Evolutionary conservation across 306 rosid genomes (phyloP), one percentile per base, ranked within the genome.

Genomic region (Malus orientalis): DNA sequence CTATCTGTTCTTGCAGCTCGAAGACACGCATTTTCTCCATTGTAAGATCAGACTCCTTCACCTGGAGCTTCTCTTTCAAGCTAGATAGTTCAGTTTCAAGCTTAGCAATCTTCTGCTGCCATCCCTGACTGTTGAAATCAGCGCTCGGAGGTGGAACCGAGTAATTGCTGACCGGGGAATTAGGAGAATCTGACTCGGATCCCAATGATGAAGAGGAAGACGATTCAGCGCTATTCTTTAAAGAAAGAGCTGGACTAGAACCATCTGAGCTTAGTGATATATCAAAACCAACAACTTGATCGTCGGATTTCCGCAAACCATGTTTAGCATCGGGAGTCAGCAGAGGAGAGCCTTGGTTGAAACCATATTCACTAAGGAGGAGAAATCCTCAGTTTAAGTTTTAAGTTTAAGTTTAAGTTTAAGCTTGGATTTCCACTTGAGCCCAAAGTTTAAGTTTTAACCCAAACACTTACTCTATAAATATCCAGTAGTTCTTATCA

Each of bases 241-340:
- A 11, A 79, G 90, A 84, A 74, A 75, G 84, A 79, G 63, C 79
- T 55, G 91, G 84, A 84, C 87, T 83, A 74, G 84, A 85, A 71
- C 84, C 82, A 14, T 80, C 89, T 11, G 91, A 87, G 75, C 81
- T 86, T 53, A 79, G 84, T 40, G 90, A 84, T 22, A 86, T 72
- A 30, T 88, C 89, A 64, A 90, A 60, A 14, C 61, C 79, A 75
- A 82, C 81, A 62, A 76, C 64, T 70, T 85, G 80, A 84, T 58
- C 67, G 68, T 71, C 81, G 32, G 85, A 76, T 69, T 79, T 80
- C 3, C n/a, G 84, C 75, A 70, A 59, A 23, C 67, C 61, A 49
- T 66, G 78, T 81, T 88, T 89, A 54, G 65, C 82, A 64, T 85
- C 78, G 5, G 92, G 94, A 81, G 89, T 89, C 61, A 19, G 36